Evolutionary conservation across 495 filamentous ascomycete species (phyloP).

Genomic region (Extremus antarcticus): DNA sequence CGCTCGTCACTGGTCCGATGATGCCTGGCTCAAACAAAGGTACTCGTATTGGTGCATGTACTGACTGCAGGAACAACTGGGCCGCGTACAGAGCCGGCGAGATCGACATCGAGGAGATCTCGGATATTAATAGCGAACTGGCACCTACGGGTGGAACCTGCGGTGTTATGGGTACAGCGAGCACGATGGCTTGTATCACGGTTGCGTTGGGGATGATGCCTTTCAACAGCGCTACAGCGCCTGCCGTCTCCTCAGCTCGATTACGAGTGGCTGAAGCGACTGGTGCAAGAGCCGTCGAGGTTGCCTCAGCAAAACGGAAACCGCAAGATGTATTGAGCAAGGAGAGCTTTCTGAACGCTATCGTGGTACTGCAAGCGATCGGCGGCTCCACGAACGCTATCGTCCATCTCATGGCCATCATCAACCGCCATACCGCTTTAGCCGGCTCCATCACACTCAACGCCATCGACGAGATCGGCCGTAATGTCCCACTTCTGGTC

Average conservation of each 20-base stretch:
- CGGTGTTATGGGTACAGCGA: slow-evolving; percentile 55
- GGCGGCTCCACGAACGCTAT: slow-evolving; percentile 61
- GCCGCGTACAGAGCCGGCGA: slow-evolving; percentile 48
- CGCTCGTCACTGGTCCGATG: slow-evolving; percentile 57
- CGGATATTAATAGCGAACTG: slow-evolving; percentile 54
- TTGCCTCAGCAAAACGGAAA: slow-evolving; percentile 31
- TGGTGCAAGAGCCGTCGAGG: slow-evolving; percentile 43
- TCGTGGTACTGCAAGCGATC: slow-evolving; percentile 57
- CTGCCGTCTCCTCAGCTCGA: slow-evolving; percentile 54
- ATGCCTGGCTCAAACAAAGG: slow-evolving; percentile 53
- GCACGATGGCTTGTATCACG: slow-evolving; percentile 57
- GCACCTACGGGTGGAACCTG: slow-evolving; percentile 56
- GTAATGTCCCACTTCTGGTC: slow-evolving; percentile 47
- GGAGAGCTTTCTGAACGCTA: slow-evolving; percentile 56
- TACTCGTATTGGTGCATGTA: slow-evolving; percentile 51
- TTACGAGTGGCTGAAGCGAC: slow-evolving; percentile 54
- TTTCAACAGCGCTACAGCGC: slow-evolving; percentile 47
- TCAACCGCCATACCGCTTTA: slow-evolving; percentile 25
- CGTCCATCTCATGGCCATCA: slow-evolving; percentile 54
- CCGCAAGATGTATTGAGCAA: slow-evolving; percentile 48
- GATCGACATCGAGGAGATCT: slow-evolving; percentile 56
- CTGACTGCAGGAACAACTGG: slow-evolving; percentile 59
- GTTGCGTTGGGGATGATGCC: slow-evolving; percentile 56
- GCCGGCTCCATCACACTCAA: slow-evolving; percentile 44
- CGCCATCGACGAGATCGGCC: slow-evolving; percentile 51